phyloP scores from a whole-genome alignment of 805 yeast species.

The Cyberlindnera xylosilytica region DNA sequence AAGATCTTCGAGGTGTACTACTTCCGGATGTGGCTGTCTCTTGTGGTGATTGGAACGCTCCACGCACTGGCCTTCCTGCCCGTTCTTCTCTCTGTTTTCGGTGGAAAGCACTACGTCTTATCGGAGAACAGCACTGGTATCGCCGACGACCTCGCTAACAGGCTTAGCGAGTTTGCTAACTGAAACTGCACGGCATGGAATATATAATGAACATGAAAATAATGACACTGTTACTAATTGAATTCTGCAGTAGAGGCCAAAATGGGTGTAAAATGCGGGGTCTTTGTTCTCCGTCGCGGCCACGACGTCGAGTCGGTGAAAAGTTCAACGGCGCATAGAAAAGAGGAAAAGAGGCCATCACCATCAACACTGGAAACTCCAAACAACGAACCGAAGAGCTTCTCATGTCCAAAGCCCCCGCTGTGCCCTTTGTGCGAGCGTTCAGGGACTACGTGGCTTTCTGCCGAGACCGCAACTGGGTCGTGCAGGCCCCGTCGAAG shows the following conservation, averaged over 20 bases:
- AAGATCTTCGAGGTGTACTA: constrained; percentile 89
- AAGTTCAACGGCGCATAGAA: background rate
- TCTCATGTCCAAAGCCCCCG: background rate
- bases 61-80: constrained; percentile 84
- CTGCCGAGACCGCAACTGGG: constrained; percentile 8
- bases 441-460: background rate
- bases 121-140: constrained; percentile 33
- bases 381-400: too few relatives aligned
- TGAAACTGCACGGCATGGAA: too few relatives aligned
- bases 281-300: too few relatives aligned
- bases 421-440: background rate
- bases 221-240: too few relatives aligned
- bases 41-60: constrained; percentile 71
- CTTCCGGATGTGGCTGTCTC: constrained; percentile 89
- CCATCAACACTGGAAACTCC: too few relatives aligned
- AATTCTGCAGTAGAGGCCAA: too few relatives aligned
- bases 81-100: constrained; percentile 58
- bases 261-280: too few relatives aligned
- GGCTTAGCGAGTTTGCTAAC: constrained; percentile 12
- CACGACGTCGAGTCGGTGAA: too few relatives aligned
- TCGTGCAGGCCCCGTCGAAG: background rate
- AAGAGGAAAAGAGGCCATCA: too few relatives aligned
- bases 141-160: constrained; percentile 29
- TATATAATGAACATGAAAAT: too few relatives aligned
- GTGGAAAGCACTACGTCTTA: constrained; percentile 53